phyloP scores from a whole-genome alignment of 306 rosid genomes.

The Lithocarpus polystachyus region DNA sequence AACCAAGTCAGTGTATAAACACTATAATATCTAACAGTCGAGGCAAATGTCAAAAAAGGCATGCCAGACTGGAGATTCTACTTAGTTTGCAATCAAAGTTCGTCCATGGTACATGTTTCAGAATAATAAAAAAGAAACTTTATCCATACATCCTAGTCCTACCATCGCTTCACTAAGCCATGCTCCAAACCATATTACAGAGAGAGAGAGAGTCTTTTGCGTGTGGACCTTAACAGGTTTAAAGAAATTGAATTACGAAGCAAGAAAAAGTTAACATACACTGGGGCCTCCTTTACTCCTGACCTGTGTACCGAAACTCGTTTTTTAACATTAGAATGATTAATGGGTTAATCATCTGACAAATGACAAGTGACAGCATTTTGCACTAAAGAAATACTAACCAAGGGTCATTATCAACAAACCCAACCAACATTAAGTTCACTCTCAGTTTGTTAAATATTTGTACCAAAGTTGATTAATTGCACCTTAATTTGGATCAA shows the following conservation, averaged over 20 bases:
- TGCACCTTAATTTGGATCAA: neutral
- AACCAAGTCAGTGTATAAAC: no score
- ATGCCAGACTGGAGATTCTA: neutral
- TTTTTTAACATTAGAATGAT: slow-evolving; percentile 15
- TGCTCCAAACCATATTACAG: neutral
- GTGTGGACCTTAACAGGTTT: slow-evolving; percentile 35
- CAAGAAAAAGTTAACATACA: slow-evolving; percentile 13
- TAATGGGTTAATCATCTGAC: slow-evolving; percentile 6
- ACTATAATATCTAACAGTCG: no score
- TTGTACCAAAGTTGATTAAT: neutral
- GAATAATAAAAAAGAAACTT: no score
- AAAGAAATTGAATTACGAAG: slow-evolving; percentile 31
- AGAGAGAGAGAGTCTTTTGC: slow-evolving; percentile 7
- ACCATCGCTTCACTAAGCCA: neutral
- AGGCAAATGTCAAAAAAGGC: no score
- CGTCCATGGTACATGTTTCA: neutral
- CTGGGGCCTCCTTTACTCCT: slow-evolving; percentile 23
- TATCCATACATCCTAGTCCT: no score
- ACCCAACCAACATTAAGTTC: neutral
- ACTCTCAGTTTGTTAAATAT: neutral
- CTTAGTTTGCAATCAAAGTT: neutral
- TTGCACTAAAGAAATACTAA: neutral
- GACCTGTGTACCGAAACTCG: neutral
- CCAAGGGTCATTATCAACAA: neutral
- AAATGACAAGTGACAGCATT: neutral